Evolutionary conservation across 139 green algal genomes (phyloP).

Genomic region (Nannochloris sp.): DNA sequence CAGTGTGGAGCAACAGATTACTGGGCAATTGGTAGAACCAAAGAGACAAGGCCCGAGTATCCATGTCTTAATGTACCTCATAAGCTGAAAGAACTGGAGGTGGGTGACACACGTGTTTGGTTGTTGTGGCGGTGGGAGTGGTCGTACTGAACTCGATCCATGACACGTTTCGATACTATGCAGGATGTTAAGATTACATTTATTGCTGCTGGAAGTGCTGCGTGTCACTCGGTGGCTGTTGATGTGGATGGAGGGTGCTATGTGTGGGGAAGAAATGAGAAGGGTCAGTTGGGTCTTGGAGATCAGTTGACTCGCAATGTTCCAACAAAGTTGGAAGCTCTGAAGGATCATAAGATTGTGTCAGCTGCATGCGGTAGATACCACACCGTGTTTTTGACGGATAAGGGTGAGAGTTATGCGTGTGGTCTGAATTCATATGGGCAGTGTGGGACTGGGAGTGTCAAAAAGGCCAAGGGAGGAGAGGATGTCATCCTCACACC

Average conservation of each 20-base stretch:
- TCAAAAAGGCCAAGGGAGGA: constrained; percentile 47
- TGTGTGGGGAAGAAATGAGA: constrained; percentile 88
- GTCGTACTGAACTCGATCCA: background rate
- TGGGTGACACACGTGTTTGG: constrained; percentile 15
- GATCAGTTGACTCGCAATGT: constrained; percentile 66
- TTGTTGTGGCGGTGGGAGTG: background rate
- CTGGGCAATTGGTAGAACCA: constrained; percentile 23
- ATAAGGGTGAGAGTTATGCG: constrained; percentile 54
- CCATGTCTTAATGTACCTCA: constrained; percentile 62
- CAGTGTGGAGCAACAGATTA: constrained; percentile 70
- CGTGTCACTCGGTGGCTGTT: constrained; percentile 64
- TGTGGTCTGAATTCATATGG: constrained; percentile 78
- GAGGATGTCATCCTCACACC: constrained; percentile 24
- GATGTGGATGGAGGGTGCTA: constrained; percentile 60
- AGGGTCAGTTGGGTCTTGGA: constrained; percentile 80
- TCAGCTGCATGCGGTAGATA: constrained; percentile 43
- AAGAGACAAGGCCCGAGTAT: constrained; percentile 36
- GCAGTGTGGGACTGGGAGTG: constrained; percentile 59
- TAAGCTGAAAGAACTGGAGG: constrained; percentile 54
- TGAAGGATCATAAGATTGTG: constrained; percentile 14
- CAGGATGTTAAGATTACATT: constrained; percentile 70
- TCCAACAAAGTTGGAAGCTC: constrained; percentile 16
- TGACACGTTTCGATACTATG: background rate
- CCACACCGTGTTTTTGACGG: constrained; percentile 62
- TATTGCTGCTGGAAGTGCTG: constrained; percentile 53